A percentile compares a stretch with the other conserved stretches of the same genome.
phyloP scores from a whole-genome alignment of 2,329 filamentous ascomycete genomes.

The Penicillium concentricum region DNA sequence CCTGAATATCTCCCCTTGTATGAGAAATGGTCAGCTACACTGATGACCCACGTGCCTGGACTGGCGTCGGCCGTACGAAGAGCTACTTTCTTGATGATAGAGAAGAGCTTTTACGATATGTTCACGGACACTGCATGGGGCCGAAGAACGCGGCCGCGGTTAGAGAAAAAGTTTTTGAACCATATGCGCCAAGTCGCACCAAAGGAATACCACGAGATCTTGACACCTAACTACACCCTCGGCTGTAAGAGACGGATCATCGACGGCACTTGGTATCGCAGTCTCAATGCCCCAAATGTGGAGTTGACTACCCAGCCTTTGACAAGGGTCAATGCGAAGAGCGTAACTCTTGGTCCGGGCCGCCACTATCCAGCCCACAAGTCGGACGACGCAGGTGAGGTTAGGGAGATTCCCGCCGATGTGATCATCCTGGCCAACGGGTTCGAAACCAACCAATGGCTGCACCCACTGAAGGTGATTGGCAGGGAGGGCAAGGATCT shows the following conservation, averaged over 20 bases:
- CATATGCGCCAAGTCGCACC: slow-evolving; percentile 54
- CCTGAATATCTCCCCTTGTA: slow-evolving; percentile 44
- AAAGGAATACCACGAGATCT: slow-evolving; percentile 59
- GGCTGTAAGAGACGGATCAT: slow-evolving; percentile 66
- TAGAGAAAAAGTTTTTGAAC: slow-evolving; percentile 46
- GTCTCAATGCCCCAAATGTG: slow-evolving; percentile 54
- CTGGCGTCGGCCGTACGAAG: slow-evolving; percentile 49
- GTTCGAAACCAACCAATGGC: slow-evolving; percentile 56
- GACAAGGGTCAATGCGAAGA: slow-evolving; percentile 48
- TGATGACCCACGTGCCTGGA: slow-evolving; percentile 53
- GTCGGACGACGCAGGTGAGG: slow-evolving; percentile 30
- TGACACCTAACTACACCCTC: slow-evolving; percentile 62
- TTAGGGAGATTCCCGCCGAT: slow-evolving; percentile 54
- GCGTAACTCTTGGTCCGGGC: slow-evolving; percentile 54
- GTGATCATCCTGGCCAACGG: slow-evolving; percentile 63
- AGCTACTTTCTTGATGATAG: slow-evolving; percentile 40
- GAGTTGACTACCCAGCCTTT: slow-evolving; percentile 54
- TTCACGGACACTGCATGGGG: slow-evolving; percentile 27
- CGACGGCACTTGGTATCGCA: slow-evolving; percentile 56
- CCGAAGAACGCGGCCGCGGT: slow-evolving; percentile 38
- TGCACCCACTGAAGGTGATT: slow-evolving; percentile 54
- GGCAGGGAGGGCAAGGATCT: slow-evolving; percentile 53
- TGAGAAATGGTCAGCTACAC: slow-evolving; percentile 47
- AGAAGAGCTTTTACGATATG: slow-evolving; percentile 17
- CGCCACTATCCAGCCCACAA: slow-evolving; percentile 43